phyloP scores from a whole-genome alignment of 768 basidiomycete genomes.

The Galerina marginata region DNA sequence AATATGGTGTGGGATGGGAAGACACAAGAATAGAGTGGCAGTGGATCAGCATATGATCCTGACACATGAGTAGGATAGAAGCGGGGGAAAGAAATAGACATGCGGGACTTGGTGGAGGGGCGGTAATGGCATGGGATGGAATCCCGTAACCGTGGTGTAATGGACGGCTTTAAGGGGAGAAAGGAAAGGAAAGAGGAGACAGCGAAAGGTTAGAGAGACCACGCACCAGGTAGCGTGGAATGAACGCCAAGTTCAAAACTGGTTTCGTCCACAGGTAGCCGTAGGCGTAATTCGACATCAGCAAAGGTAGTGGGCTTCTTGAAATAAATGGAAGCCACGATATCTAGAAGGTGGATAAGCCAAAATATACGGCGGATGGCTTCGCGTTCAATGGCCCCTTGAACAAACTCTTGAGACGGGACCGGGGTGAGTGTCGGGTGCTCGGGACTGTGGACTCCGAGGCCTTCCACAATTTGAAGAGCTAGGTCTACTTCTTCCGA shows the following conservation, averaged over 20 bases:
- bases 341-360: constrained; percentile 71
- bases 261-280: constrained; percentile 82
- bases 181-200: constrained; percentile 19
- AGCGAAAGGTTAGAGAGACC: constrained; percentile 14
- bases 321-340: constrained; percentile 50
- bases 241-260: constrained; percentile 77
- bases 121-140: constrained; percentile 22
- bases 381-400: constrained; percentile 73
- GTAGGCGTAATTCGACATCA: constrained; percentile 58
- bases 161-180: constrained; percentile 20
- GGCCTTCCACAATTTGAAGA: constrained; percentile 66
- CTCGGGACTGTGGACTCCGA: constrained; percentile 70
- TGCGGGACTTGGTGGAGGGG: constrained; percentile 23
- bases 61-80: constrained; percentile 23
- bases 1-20: constrained; percentile 27
- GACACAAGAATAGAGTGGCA: constrained; percentile 26
- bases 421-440: constrained; percentile 62
- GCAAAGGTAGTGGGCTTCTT: constrained; percentile 48
- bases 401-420: constrained; percentile 63
- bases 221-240: constrained; percentile 57
- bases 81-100: constrained; percentile 21
- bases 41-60: constrained; percentile 26
- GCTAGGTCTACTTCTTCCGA: constrained; percentile 56
- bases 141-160: constrained; percentile 17
- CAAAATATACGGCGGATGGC: constrained; percentile 84